Evolutionary conservation across 208 protist genomes (phyloP), one percentile per base, ranked within the genome.

Genomic region (Entamoeba dispar): DNA sequence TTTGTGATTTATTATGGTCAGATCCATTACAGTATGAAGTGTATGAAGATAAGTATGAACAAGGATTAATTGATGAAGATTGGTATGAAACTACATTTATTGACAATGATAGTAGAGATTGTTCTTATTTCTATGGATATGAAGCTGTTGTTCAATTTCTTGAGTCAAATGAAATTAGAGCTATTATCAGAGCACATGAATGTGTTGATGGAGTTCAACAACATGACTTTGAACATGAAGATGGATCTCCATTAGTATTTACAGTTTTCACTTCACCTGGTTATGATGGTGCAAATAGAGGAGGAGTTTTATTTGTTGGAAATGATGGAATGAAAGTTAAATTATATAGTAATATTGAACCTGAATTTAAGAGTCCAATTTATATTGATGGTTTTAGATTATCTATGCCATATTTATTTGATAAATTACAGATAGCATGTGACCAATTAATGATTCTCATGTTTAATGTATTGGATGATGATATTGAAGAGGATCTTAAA

Each of bases 251-350:
- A 69, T 27, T 69, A 14, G 22, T 69, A 17, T 93, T 93, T 10
- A 95, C 94, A 15, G 90, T 95, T n/a, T 95, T 94, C 92, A 91
- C 5, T 14, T 93, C 94, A 27, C 94, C 94, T 22, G 95, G 95
- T 38, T 95, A 95, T 52, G 31, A 77, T 31, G 95, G 95, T 49
- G n/a, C 3, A 50, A 77, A 90, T 15, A 69, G 61, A 57, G 91
- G 17, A 22, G 55, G 55, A 4, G 55, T 22, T 69, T 27, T 69
- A 22, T 69, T 69, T 27, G 22, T 69, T 69, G 22, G 22, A 69
- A 22, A 69, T 22, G 55, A 69, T 27, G 55, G 55, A 69, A 69
- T 69, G 55, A 69, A 14, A 14, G 55, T 69, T 22, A 69, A 69
- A 69, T 69, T 69, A 69, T 69, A 69, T 22, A 22, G 3, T 14